These are phyloP conservation scores for Niveomyces coronatus DNA, from an alignment of 2,329 filamentous ascomycete species.

Conservation along the genomic window DNA sequence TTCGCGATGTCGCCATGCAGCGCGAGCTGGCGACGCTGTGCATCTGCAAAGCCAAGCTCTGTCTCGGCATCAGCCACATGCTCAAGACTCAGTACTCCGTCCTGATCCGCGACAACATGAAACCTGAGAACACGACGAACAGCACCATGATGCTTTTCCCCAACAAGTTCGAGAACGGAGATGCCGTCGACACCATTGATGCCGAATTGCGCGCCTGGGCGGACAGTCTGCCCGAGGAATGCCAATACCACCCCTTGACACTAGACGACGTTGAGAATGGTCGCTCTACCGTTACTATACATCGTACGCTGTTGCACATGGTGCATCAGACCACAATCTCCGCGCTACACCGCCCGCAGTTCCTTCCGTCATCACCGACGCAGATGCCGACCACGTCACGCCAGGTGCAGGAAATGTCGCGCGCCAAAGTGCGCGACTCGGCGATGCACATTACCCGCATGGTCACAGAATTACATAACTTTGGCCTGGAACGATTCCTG, in stretches of 20 bases:
- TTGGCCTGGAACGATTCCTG: conserved; percentile 66
- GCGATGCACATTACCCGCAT: conserved; percentile 80
- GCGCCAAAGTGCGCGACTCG: conserved; percentile 71
- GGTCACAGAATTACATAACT: conserved; percentile 62
- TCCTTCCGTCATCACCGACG: conserved; percentile 61
- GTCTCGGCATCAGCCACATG: conserved; percentile 80
- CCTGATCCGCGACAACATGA: conserved; percentile 71
- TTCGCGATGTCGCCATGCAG: conserved; percentile 64
- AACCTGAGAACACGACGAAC: conserved; percentile 63
- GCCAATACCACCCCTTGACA: conserved; percentile 52
- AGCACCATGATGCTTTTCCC: conserved; percentile 84
- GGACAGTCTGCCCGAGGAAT: conserved; percentile 57
- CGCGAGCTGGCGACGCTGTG: conserved; percentile 76
- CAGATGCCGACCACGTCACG: conserved; percentile 43
- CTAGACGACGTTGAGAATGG: conserved; percentile 48
- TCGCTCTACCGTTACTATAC: conserved; percentile 51
- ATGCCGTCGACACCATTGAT: conserved; percentile 71
- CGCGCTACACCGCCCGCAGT: conserved; percentile 82
- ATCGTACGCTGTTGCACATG: conserved; percentile 84
- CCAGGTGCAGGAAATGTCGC: conserved; percentile 72
- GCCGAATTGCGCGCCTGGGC: conserved; percentile 70
- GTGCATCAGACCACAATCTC: conserved; percentile 87
- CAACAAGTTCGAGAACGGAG: conserved; percentile 77
- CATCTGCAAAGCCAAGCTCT: conserved; percentile 83
- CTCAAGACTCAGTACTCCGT: conserved; percentile 88